Conservation (phyloP, 2,329 filamentous ascomycete genomes). For the Lasiodiplodia hormozganensis region DNA sequence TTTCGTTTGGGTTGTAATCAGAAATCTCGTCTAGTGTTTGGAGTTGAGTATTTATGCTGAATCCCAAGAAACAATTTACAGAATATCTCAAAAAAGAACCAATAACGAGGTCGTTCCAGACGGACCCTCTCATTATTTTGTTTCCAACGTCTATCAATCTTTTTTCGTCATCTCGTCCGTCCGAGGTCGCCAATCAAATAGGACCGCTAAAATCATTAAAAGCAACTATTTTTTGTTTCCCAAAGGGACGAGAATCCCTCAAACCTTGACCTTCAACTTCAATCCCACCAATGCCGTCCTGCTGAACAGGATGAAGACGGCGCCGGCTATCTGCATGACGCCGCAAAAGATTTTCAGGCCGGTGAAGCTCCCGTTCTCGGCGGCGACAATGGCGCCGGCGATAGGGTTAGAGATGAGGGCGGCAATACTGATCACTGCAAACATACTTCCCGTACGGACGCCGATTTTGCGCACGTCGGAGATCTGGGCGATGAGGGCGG, state of each 20-base stretch:
- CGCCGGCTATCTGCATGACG: conserved; percentile 56
- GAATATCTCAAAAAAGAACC: not conserved
- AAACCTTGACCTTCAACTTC: conserved; percentile 36
- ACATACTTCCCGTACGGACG: conserved; percentile 69
- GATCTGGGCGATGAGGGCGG: conserved; percentile 73
- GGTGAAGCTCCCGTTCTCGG: conserved; percentile 57
- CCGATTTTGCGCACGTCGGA: conserved; percentile 74
- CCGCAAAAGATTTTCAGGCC: conserved; percentile 72
- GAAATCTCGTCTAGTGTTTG: too few relatives aligned
- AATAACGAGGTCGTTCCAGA: conserved; percentile 7
- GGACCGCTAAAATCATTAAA: not conserved
- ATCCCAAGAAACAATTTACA: not conserved
- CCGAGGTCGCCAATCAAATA: not conserved
- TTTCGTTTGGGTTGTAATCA: too few relatives aligned
- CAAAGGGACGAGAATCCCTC: not conserved
- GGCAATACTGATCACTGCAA: conserved; percentile 67
- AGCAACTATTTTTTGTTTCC: not conserved
- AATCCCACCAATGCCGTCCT: conserved; percentile 40
- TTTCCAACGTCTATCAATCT: conserved; percentile 5
- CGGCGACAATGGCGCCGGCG: conserved; percentile 56
- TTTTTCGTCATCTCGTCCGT: not conserved
- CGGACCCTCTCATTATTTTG: not conserved
- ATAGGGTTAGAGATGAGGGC: conserved; percentile 73
- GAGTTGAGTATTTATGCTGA: not conserved
- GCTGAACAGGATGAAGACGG: conserved; percentile 40